phyloP scores from a whole-genome alignment of 306 rosid genomes.

The Coriaria nepalensis region DNA sequence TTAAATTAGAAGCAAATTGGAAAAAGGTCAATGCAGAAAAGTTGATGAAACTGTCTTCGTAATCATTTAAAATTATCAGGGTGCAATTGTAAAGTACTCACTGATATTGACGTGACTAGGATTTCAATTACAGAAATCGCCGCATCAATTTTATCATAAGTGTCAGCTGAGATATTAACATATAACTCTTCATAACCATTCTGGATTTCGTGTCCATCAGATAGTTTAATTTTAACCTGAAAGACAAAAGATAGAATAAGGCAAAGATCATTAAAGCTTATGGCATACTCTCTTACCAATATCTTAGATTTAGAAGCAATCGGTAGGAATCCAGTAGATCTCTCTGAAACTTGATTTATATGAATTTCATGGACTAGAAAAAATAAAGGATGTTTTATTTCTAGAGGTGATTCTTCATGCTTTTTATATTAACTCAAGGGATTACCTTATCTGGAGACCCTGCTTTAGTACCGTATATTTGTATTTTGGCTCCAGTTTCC shows the following conservation, averaged over 20 bases:
- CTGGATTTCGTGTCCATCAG: conserved; percentile 39
- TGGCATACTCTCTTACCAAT: background rate
- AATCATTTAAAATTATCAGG: background rate
- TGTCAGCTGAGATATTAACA: conserved; percentile 67
- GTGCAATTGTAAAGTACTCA: conserved; percentile 30
- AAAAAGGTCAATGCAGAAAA: background rate
- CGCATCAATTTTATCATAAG: conserved; percentile 83
- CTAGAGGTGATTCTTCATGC: background rate
- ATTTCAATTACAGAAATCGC: conserved; percentile 75
- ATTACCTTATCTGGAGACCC: conserved; percentile 61
- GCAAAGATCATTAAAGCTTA: conserved; percentile 9
- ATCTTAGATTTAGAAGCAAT: conserved; percentile 4
- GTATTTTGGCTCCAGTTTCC: conserved; percentile 89
- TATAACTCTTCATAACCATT: conserved; percentile 49
- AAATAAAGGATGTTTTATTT: background rate
- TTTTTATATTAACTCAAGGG: background rate
- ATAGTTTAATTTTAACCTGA: conserved; percentile 55
- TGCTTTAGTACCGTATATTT: conserved; percentile 54
- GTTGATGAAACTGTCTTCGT: background rate
- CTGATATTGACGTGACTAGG: conserved; percentile 61
- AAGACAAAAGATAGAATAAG: conserved; percentile 9
- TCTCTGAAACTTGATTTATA: too few relatives aligned
- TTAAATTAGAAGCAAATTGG: background rate
- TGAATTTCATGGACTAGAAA: background rate
- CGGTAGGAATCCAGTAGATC: background rate